Evolutionary conservation across 805 yeast species (phyloP).

Genomic region (Zygosaccharomyces lentus): DNA sequence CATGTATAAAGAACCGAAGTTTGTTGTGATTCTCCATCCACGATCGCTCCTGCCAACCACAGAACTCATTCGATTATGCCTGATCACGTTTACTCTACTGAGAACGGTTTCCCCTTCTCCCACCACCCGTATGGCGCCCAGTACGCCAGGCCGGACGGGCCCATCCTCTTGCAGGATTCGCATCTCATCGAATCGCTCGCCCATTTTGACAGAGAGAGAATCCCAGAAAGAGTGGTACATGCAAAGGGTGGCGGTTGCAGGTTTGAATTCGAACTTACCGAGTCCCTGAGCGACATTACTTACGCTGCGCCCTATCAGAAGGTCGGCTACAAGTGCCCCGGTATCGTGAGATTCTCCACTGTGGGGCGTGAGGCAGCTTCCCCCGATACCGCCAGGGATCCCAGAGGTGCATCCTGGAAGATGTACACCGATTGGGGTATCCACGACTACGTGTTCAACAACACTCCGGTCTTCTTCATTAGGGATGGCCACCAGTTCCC

Average conservation of each 20-base stretch:
- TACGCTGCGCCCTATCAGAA: conserved; percentile 41
- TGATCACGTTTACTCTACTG: conserved; percentile 36
- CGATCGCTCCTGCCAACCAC: neutral
- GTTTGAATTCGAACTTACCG: conserved; percentile 56
- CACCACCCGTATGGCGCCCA: conserved; percentile 53
- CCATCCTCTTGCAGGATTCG: conserved; percentile 54
- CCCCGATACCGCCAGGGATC: conserved; percentile 81
- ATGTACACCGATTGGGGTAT: conserved; percentile 81
- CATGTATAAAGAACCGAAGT: neutral
- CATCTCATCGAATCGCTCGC: conserved; percentile 53
- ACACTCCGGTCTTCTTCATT: conserved; percentile 79
- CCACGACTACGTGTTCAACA: conserved; percentile 80
- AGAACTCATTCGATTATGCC: conserved; percentile 2
- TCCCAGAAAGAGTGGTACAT: conserved; percentile 65
- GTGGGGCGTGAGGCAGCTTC: conserved; percentile 85
- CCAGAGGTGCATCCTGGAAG: conserved; percentile 79
- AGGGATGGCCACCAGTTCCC: conserved; percentile 79
- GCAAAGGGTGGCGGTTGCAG: conserved; percentile 65
- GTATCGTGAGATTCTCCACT: conserved; percentile 57
- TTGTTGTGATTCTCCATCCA: too few species aligned
- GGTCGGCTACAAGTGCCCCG: conserved; percentile 41
- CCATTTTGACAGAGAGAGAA: conserved; percentile 60
- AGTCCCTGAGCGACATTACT: conserved; percentile 50
- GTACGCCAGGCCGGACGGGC: conserved; percentile 53
- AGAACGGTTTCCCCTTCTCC: conserved; percentile 52